A percentile compares a stretch with the other conserved stretches of the same genome.
phyloP scores from a whole-genome alignment of 805 yeast species.

The Schizosaccharomyces cryophilus region DNA sequence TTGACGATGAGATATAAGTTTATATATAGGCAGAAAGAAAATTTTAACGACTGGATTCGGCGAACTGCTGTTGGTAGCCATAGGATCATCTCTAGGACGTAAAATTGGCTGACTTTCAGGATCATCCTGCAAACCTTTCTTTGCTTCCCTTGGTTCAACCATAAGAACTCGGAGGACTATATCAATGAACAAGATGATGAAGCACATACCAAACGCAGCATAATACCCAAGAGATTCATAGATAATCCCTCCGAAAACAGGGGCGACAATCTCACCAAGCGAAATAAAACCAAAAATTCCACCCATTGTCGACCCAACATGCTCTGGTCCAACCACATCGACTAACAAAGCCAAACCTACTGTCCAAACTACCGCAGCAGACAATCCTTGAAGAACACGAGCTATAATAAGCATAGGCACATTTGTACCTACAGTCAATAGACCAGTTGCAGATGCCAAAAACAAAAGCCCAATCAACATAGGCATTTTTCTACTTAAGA shows the following conservation, averaged over 20 bases:
- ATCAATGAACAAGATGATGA: constrained; percentile 13
- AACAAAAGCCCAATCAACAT: constrained; percentile 14
- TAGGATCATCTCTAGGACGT: not conserved
- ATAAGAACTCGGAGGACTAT: constrained; percentile 13
- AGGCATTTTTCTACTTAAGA: constrained; percentile 9
- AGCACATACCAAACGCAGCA: constrained; percentile 13
- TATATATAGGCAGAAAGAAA: not conserved
- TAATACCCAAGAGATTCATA: constrained; percentile 14
- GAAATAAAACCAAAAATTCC: constrained; percentile 13
- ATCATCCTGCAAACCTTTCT: not conserved
- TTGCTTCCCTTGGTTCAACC: constrained; percentile 12
- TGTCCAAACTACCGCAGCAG: constrained; percentile 16
- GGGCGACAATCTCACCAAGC: constrained; percentile 14
- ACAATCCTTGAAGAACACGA: constrained; percentile 14
- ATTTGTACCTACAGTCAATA: constrained; percentile 12
- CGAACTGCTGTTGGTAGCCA: not conserved
- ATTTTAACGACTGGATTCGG: not conserved
- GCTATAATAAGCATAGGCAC: constrained; percentile 12
- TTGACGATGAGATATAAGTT: constrained; percentile 6
- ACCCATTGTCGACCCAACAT: constrained; percentile 13
- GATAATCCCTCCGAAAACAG: constrained; percentile 16
- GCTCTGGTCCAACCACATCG: constrained; percentile 12
- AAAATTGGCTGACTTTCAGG: not conserved
- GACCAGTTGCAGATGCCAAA: constrained; percentile 13
- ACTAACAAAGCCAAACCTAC: constrained; percentile 15